Conservation (phyloP, 371 early-diverging fungal genomes). For the Chytridium lagenaria region DNA sequence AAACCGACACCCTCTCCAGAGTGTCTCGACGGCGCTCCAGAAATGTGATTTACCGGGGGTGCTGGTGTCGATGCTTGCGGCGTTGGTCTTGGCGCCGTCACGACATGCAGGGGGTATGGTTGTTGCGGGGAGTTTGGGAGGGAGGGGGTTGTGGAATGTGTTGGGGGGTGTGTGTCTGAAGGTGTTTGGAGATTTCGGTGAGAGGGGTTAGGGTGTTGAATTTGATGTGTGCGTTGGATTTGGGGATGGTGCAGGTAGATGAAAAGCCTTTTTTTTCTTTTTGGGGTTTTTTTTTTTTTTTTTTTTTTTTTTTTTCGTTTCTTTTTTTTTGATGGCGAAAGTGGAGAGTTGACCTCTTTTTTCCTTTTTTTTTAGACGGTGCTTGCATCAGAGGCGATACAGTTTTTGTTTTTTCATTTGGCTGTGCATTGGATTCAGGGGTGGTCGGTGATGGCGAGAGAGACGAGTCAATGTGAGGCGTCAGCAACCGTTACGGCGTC, state of each 20-base stretch:
- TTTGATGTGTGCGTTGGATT: constrained; percentile 22
- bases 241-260: constrained; percentile 31
- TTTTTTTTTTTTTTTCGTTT: neutral
- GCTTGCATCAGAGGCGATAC: constrained; percentile 32
- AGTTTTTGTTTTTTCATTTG: constrained; percentile 38
- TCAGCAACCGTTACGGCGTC: neutral
- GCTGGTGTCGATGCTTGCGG: constrained; percentile 31
- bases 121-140: neutral
- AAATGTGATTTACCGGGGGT: constrained; percentile 23
- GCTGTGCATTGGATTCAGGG: constrained; percentile 32
- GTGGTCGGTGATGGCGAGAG: too few species aligned
- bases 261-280: neutral
- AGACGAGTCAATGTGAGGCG: constrained; percentile 16
- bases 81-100: constrained; percentile 13
- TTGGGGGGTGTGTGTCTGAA: neutral
- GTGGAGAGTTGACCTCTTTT: neutral
- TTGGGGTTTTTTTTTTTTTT: neutral
- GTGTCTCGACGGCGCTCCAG: constrained; percentile 13
- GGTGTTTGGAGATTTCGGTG: constrained; percentile 14
- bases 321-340: neutral
- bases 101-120: neutral
- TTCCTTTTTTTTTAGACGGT: constrained; percentile 19
- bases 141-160: neutral
- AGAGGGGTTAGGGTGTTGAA: constrained; percentile 27
- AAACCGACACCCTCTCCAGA: too few species aligned